Percentiles rank a stretch among this genome's conserved stretches.
phyloP scores from a whole-genome alignment of 768 basidiomycete species.

The Mycena olivaceomarginata region DNA sequence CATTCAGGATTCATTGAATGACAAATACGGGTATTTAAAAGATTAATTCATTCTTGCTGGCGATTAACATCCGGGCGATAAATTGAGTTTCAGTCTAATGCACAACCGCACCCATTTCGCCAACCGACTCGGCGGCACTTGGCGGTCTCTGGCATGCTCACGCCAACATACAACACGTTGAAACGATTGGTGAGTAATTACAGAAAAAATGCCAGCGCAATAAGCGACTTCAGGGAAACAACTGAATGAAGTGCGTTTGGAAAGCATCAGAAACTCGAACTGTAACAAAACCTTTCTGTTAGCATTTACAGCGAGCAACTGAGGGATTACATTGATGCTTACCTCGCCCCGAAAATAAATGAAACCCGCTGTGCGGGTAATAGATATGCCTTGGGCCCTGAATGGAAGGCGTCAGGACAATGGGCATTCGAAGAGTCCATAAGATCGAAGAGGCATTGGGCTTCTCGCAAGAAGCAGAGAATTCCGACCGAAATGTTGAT shows the following conservation, averaged over 20 bases:
- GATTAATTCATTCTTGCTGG: no score
- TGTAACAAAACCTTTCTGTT: neutral
- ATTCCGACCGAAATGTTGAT: neutral
- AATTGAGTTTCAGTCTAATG: no score
- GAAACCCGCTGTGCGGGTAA: neutral
- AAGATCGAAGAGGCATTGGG: neutral
- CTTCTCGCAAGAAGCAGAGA: neutral
- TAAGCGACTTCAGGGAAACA: constrained; percentile 1
- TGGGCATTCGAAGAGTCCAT: constrained; percentile 2
- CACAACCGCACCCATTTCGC: no score
- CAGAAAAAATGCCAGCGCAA: neutral
- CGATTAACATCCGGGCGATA: no score
- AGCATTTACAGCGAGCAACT: neutral
- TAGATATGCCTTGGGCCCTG: neutral
- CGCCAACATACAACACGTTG: no score
- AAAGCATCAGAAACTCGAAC: constrained; percentile 5
- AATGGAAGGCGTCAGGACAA: neutral
- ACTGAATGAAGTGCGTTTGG: neutral
- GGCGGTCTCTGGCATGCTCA: no score
- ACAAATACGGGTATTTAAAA: no score
- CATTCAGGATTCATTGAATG: no score
- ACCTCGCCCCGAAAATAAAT: neutral
- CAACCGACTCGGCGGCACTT: no score
- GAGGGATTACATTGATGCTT: neutral
- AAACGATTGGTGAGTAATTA: neutral